phyloP scores from a whole-genome alignment of 139 green algal genomes.

The Marvania coccoides region DNA sequence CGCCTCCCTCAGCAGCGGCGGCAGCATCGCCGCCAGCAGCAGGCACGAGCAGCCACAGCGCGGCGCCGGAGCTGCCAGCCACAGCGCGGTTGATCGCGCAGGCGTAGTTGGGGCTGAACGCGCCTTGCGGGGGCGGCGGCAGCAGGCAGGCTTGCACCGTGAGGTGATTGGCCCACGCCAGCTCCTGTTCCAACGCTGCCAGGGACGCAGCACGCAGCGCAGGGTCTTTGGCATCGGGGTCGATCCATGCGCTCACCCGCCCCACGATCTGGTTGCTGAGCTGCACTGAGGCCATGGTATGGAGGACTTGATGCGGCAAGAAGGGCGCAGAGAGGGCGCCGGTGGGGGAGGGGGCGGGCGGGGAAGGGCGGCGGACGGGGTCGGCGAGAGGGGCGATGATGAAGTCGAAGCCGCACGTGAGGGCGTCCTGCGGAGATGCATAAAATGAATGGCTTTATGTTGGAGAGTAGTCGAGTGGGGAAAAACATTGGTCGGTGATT shows the following conservation, averaged over 20 bases:
- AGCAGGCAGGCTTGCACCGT: slow-evolving; percentile 82
- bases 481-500: neutral
- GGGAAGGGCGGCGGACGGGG: slow-evolving; percentile 24
- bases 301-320: slow-evolving; percentile 55
- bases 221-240: slow-evolving; percentile 30
- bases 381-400: slow-evolving; percentile 67
- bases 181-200: slow-evolving; percentile 65
- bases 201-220: slow-evolving; percentile 35
- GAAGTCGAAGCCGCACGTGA: slow-evolving; percentile 87
- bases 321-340: slow-evolving; percentile 41
- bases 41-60: slow-evolving; percentile 82
- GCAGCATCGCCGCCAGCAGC: slow-evolving; percentile 1
- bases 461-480: neutral
- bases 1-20: too few species aligned
- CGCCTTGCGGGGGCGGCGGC: slow-evolving; percentile 28
- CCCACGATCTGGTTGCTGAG: slow-evolving; percentile 73
- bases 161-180: slow-evolving; percentile 88
- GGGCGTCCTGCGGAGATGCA: slow-evolving; percentile 32
- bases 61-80: slow-evolving; percentile 50
- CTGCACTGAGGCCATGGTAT: slow-evolving; percentile 34
- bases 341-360: slow-evolving; percentile 11
- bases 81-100: slow-evolving; percentile 56
- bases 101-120: slow-evolving; percentile 59
- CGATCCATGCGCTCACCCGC: slow-evolving; percentile 65
- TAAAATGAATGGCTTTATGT: neutral